Percentiles rank a stretch among this genome's conserved stretches.
Evolutionary conservation across 768 basidiomycete genomes (phyloP).

Genomic region (Boletus subparvulus): DNA sequence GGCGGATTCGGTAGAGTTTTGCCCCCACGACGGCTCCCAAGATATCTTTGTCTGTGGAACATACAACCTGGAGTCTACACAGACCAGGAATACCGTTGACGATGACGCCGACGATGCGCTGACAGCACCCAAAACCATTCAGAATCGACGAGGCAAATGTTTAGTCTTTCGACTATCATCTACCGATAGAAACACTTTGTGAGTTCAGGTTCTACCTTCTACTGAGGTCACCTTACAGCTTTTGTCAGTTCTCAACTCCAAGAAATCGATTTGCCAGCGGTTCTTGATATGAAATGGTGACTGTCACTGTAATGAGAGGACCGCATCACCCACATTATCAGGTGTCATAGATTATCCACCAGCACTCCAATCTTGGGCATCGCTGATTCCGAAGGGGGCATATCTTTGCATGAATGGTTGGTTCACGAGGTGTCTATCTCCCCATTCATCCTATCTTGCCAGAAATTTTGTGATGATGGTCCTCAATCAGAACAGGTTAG

Average conservation of each 20-base stretch:
- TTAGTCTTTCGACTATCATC: constrained; percentile 56
- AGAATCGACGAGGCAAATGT: constrained; percentile 67
- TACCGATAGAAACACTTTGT: constrained; percentile 37
- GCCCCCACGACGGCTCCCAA: constrained; percentile 59
- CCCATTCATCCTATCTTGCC: not conserved
- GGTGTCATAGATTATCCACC: constrained; percentile 56
- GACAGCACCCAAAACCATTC: constrained; percentile 15
- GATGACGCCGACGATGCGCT: constrained; percentile 1
- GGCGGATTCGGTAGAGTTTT: constrained; percentile 91
- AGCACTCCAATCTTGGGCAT: constrained; percentile 58
- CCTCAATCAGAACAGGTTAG: constrained; percentile 40
- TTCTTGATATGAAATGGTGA: constrained; percentile 96
- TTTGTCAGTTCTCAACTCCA: constrained; percentile 57
- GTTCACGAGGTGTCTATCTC: constrained; percentile 40
- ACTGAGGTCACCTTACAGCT: not conserved
- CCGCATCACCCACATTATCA: constrained; percentile 26
- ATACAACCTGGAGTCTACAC: constrained; percentile 66
- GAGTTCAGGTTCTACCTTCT: constrained; percentile 12
- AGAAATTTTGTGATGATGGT: not conserved
- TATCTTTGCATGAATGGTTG: constrained; percentile 64
- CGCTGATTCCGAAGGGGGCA: constrained; percentile 82
- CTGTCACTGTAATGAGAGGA: not conserved
- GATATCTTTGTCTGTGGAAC: constrained; percentile 87
- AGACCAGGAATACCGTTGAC: not conserved
- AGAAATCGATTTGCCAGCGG: constrained; percentile 70